A percentile compares a stretch with the other conserved stretches of the same genome.
Conservation (phyloP, 495 filamentous ascomycete genomes). For the Lepraria neglecta region DNA sequence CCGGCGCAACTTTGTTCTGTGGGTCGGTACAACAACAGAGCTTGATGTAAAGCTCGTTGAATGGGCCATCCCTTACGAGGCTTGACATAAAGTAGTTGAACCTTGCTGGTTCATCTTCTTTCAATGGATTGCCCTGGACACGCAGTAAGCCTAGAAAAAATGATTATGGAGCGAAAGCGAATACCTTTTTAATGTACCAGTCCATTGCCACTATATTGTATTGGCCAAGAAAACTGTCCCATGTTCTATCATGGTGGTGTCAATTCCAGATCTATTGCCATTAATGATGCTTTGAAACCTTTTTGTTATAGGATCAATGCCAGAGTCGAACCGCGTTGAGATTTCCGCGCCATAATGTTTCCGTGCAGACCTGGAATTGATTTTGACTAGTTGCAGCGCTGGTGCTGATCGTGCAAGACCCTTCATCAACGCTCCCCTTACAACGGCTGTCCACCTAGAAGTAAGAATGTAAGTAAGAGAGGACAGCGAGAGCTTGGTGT, state of each 20-base stretch:
- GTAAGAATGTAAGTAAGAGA: too few species aligned
- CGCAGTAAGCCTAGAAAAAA: too few species aligned
- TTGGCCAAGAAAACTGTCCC: not conserved
- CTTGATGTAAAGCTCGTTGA: too few species aligned
- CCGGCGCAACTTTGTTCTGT: not conserved
- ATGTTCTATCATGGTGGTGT: not conserved
- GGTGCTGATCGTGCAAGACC: constrained; percentile 5
- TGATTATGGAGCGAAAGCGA: not conserved
- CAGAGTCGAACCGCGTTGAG: too few species aligned
- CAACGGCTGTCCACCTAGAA: constrained; percentile 34
- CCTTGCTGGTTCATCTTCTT: not conserved
- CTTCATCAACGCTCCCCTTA: constrained; percentile 36
- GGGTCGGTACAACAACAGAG: not conserved
- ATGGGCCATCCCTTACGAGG: not conserved
- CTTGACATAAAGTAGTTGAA: not conserved
- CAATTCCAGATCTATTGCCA: too few species aligned
- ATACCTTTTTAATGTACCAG: constrained; percentile 2
- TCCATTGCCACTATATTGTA: not conserved
- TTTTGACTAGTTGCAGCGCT: not conserved
- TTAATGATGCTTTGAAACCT: too few species aligned
- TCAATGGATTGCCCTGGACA: not conserved
- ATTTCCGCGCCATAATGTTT: constrained; percentile 1
- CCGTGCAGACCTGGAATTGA: not conserved
- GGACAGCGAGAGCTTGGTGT: too few species aligned
- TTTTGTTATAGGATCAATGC: not conserved